Evolutionary conservation across 371 early-diverging fungal genomes (phyloP).

Genomic region (Actinomucor elegans): DNA sequence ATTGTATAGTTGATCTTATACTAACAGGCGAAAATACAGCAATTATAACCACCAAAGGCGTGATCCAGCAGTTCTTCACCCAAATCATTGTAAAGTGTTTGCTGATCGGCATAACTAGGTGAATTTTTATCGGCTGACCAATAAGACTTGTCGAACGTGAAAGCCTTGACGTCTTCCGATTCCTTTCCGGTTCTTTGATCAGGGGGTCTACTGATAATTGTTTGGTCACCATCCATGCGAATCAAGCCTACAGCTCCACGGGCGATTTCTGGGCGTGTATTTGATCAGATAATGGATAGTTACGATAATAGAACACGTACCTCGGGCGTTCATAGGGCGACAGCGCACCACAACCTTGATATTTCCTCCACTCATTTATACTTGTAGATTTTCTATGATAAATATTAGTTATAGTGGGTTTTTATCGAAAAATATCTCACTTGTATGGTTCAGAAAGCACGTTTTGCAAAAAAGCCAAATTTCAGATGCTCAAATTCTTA

Average conservation of each 20-base stretch:
- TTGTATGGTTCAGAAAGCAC: neutral
- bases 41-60: slow-evolving; percentile 86
- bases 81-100: slow-evolving; percentile 72
- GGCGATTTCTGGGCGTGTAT: slow-evolving; percentile 66
- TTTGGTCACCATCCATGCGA: slow-evolving; percentile 73
- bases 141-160: slow-evolving; percentile 85
- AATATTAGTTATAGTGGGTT: too few relatives aligned
- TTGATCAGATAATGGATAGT: too few relatives aligned
- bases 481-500: slow-evolving; percentile 2
- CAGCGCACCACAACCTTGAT: slow-evolving; percentile 81
- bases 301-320: too few relatives aligned
- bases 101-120: slow-evolving; percentile 75
- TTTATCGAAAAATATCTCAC: neutral
- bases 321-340: slow-evolving; percentile 77
- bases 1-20: neutral
- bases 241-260: slow-evolving; percentile 63
- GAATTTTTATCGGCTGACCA: slow-evolving; percentile 75
- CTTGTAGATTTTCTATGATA: neutral
- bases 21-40: slow-evolving; percentile 86
- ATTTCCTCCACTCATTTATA: slow-evolving; percentile 35
- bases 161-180: slow-evolving; percentile 58
- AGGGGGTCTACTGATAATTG: slow-evolving; percentile 61
- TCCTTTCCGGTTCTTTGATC: slow-evolving; percentile 38
- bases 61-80: slow-evolving; percentile 82
- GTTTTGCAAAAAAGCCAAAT: neutral